Conservation (phyloP, 345 rosid genomes). For the Eutrema heterophyllum region DNA sequence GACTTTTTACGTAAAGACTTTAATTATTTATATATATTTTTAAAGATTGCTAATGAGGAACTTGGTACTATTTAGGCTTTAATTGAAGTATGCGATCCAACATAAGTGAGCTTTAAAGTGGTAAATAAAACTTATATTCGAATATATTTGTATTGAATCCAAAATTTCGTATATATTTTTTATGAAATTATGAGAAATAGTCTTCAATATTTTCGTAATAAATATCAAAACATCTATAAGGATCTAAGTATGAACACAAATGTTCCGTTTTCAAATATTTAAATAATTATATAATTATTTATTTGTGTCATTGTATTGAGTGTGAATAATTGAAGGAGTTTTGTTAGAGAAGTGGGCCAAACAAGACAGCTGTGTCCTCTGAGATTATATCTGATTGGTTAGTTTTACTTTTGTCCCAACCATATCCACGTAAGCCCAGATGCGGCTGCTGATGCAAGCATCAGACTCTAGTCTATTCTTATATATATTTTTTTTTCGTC, state of each 20-base stretch:
- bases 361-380: constrained; percentile 32
- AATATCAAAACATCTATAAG: neutral
- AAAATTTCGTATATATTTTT: neutral
- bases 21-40: neutral
- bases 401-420: constrained; percentile 33
- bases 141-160: neutral
- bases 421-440: constrained; percentile 32
- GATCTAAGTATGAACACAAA: constrained; percentile 30
- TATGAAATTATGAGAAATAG: neutral
- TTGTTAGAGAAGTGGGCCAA: constrained; percentile 34
- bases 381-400: constrained; percentile 32
- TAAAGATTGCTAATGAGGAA: neutral
- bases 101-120: neutral
- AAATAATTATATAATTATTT: neutral
- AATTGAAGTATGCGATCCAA: neutral
- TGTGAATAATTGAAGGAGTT: constrained; percentile 28
- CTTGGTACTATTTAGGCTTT: neutral
- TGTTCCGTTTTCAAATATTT: constrained; percentile 8
- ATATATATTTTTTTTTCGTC: neutral
- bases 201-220: neutral
- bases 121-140: neutral
- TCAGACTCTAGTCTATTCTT: neutral
- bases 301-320: constrained; percentile 9
- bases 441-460: constrained; percentile 30
- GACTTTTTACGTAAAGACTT: neutral